Evolutionary conservation across 2,329 filamentous ascomycete genomes (phyloP).

Genomic region (Microdochium paspali): DNA sequence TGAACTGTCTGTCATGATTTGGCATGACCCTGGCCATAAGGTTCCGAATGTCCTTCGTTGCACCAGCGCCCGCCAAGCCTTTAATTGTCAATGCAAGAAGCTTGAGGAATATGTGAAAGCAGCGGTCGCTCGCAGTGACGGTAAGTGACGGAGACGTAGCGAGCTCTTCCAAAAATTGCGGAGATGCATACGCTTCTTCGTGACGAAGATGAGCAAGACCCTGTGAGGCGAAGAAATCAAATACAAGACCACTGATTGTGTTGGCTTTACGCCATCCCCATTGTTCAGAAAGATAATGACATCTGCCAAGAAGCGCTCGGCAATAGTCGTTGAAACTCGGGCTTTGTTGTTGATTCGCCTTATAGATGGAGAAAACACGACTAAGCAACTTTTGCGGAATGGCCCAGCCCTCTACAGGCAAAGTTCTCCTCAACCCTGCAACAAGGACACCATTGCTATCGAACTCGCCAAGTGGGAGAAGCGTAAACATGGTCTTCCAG

Average conservation of each 20-base stretch:
- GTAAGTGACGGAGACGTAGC: conserved; percentile 32
- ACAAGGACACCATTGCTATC: conserved; percentile 41
- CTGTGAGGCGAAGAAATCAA: conserved; percentile 59
- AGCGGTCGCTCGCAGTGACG: conserved; percentile 46
- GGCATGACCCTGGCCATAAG: conserved; percentile 52
- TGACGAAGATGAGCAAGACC: conserved; percentile 54
- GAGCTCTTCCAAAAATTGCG: conserved; percentile 50
- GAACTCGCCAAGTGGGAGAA: conserved; percentile 54
- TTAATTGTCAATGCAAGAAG: conserved; percentile 48
- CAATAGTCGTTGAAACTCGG: conserved; percentile 59
- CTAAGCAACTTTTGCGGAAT: conserved; percentile 48
- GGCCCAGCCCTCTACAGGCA: conserved; percentile 47
- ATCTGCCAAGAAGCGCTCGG: conserved; percentile 47
- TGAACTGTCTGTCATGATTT: conserved; percentile 55
- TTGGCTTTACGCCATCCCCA: conserved; percentile 57
- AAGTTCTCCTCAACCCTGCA: conserved; percentile 23
- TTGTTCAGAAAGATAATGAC: conserved; percentile 51
- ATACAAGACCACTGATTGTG: conserved; percentile 49
- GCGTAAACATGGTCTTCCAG: conserved; percentile 50
- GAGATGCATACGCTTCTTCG: conserved; percentile 53
- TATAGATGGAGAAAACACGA: conserved; percentile 49
- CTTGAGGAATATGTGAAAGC: conserved; percentile 61
- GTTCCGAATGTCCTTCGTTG: conserved; percentile 50
- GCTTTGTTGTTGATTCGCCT: conserved; percentile 41
- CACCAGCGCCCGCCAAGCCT: conserved; percentile 34